phyloP scores from a whole-genome alignment of 1,139 yeast species.

The Protomyces inundatus region DNA sequence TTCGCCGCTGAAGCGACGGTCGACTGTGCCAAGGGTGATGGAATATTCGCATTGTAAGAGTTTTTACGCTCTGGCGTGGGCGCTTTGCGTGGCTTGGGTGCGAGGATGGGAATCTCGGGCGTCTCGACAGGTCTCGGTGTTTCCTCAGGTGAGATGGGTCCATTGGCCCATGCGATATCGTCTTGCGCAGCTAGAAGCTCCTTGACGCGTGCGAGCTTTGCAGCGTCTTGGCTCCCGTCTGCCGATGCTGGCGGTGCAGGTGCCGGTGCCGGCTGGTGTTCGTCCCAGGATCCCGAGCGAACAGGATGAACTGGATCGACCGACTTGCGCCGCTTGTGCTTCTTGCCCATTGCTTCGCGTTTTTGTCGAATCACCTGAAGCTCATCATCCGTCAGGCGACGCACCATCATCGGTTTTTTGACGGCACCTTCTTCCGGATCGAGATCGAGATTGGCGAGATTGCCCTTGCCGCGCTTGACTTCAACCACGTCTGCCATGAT shows the following conservation, averaged over 20 bases:
- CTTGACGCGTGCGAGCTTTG: slow-evolving; percentile 12
- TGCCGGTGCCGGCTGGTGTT: slow-evolving; percentile 1
- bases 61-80: slow-evolving; percentile 20
- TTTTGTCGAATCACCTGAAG: slow-evolving; percentile 16
- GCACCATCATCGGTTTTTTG: slow-evolving; percentile 4
- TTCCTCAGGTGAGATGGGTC: slow-evolving; percentile 20
- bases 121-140: neutral
- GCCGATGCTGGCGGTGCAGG: slow-evolving; percentile 9
- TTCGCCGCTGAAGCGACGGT: slow-evolving; percentile 1
- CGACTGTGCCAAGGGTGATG: slow-evolving; percentile 18
- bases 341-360: slow-evolving; percentile 17
- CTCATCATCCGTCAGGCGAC: slow-evolving; percentile 14
- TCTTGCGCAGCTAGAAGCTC: slow-evolving; percentile 16
- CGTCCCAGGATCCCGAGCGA: slow-evolving; percentile 21
- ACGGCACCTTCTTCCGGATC: slow-evolving; percentile 18
- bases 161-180: slow-evolving; percentile 24
- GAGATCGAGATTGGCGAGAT: slow-evolving; percentile 18
- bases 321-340: slow-evolving; percentile 18
- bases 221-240: neutral
- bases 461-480: slow-evolving; percentile 2
- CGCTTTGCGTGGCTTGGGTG: slow-evolving; percentile 20
- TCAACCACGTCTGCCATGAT: neutral
- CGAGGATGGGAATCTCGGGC: neutral
- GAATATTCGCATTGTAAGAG: slow-evolving; percentile 9
- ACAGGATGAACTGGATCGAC: slow-evolving; percentile 16